A percentile compares a stretch with the other conserved stretches of the same genome.
phyloP scores from a whole-genome alignment of 805 yeast genomes.

The Metschnikowia orientalis region DNA sequence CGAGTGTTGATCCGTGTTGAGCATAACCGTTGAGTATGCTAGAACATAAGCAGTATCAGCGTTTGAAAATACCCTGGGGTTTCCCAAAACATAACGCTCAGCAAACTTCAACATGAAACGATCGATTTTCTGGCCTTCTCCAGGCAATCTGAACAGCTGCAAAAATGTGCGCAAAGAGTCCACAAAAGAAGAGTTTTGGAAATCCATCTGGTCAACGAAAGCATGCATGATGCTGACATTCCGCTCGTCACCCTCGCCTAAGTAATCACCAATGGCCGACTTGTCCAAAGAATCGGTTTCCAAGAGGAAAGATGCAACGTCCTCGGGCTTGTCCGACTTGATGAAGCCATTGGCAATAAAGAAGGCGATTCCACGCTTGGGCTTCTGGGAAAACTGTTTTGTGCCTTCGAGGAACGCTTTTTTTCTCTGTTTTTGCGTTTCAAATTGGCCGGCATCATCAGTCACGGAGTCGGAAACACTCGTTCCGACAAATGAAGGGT shows the following conservation, averaged over 20 bases:
- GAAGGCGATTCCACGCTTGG: constrained; percentile 69
- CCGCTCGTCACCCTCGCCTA: constrained; percentile 82
- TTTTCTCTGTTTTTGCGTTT: constrained; percentile 75
- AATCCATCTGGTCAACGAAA: constrained; percentile 85
- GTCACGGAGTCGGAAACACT: constrained; percentile 50
- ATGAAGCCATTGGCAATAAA: constrained; percentile 65
- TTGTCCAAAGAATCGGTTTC: constrained; percentile 75
- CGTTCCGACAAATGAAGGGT: constrained; percentile 22
- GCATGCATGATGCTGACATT: constrained; percentile 86
- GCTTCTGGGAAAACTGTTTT: constrained; percentile 75
- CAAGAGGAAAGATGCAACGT: constrained; percentile 71
- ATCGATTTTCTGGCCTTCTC: constrained; percentile 97
- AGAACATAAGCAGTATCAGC: constrained; percentile 93
- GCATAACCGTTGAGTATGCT: constrained; percentile 86
- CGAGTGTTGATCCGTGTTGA: constrained; percentile 92
- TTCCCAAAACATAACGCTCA: constrained; percentile 81
- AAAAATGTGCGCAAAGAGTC: constrained; percentile 81
- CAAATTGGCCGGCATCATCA: constrained; percentile 83
- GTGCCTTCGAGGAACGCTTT: constrained; percentile 76
- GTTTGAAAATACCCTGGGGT: constrained; percentile 80
- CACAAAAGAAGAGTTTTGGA: constrained; percentile 62
- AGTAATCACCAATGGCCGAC: constrained; percentile 79
- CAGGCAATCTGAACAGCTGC: constrained; percentile 90
- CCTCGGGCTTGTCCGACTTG: constrained; percentile 52
- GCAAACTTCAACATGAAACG: constrained; percentile 96